Percentiles rank a stretch among this genome's conserved stretches.
phyloP scores from a whole-genome alignment of 441 rosid genomes.

The Viola pubescens region DNA sequence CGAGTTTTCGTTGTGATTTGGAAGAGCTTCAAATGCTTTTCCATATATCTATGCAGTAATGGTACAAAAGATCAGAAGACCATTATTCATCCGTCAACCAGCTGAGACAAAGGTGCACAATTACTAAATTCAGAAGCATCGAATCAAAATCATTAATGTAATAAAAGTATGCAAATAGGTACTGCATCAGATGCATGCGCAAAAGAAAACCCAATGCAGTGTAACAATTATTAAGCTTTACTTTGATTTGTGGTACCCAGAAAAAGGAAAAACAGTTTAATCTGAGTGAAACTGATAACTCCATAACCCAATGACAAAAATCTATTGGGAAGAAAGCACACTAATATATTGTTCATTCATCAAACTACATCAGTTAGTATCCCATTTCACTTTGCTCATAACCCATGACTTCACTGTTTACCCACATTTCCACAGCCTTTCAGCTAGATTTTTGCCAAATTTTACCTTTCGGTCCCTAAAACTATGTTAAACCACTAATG shows the following conservation, averaged over 20 bases:
- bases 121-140: neutral
- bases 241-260: neutral
- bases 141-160: neutral
- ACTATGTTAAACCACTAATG: neutral
- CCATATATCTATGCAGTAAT: neutral
- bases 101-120: neutral
- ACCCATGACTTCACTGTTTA: no score
- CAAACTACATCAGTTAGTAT: no score
- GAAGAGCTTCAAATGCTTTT: slow-evolving; percentile 1
- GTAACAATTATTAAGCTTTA: neutral
- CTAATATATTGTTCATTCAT: no score
- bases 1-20: neutral
- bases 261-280: neutral
- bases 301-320: neutral
- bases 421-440: neutral
- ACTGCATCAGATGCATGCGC: neutral
- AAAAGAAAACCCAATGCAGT: neutral
- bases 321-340: neutral
- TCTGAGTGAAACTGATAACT: neutral
- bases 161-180: neutral
- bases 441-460: neutral
- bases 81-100: neutral
- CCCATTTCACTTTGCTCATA: no score
- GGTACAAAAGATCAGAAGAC: neutral
- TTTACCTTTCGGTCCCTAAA: neutral